Percentiles rank a stretch among this genome's conserved stretches.
phyloP scores from a whole-genome alignment of 2,329 filamentous ascomycete species.

The Aspergillus sp. region DNA sequence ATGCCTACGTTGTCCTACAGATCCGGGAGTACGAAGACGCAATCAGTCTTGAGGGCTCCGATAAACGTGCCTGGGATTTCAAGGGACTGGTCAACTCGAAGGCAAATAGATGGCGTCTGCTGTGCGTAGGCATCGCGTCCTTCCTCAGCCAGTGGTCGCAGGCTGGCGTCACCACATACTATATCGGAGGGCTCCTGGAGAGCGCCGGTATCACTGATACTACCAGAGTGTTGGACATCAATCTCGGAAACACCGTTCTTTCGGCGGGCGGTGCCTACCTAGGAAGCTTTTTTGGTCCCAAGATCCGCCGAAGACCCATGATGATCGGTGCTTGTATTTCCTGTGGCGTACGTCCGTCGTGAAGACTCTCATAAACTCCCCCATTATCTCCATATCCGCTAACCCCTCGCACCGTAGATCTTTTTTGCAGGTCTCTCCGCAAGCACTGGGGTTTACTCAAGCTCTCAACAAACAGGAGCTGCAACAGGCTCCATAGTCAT shows the following conservation, averaged over 20 bases:
- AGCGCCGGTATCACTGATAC: not conserved
- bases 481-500: not conserved
- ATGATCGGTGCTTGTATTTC: not conserved
- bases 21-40: conserved; percentile 33
- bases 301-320: not conserved
- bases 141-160: not conserved
- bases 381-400: too few species aligned
- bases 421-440: not conserved
- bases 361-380: too few species aligned
- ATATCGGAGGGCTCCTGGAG: not conserved
- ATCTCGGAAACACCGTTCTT: not conserved
- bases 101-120: not conserved
- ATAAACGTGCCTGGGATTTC: not conserved
- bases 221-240: not conserved
- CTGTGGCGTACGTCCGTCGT: not conserved
- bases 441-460: not conserved
- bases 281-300: not conserved
- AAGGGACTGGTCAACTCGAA: not conserved
- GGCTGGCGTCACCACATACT: not conserved
- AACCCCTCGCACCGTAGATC: not conserved
- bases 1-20: conserved; percentile 31
- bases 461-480: not conserved
- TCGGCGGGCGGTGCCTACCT: not conserved
- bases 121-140: not conserved
- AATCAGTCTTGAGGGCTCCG: conserved; percentile 29